Evolutionary conservation across 257 asterid genomes (phyloP), one percentile per base, ranked within the genome.

Genomic region (Ehretia macrophylla): DNA sequence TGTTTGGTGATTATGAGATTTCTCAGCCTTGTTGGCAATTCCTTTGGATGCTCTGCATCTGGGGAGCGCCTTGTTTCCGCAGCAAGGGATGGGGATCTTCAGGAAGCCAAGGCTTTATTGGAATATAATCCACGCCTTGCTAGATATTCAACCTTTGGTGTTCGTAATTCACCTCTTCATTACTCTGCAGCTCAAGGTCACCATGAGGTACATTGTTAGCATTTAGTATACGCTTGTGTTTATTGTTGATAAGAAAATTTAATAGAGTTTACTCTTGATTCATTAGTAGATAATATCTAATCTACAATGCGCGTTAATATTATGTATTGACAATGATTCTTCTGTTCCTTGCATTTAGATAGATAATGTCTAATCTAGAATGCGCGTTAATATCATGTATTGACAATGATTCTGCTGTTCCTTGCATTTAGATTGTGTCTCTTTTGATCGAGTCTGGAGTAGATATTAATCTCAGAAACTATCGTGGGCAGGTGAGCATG

Each of bases 171-270:
- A 17, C 97, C 97, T 8, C 83, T 88, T 75, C 97, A 88, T 66
- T 88, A 88, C 66, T 83, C 95, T 58, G 88, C 97, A 11, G 95
- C 97, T 53, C 95, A 88, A 69, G 95, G 97, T 49, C 97, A 89
- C 75, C 85, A 86, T 56, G 97, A 89, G 97, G 97, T 89, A 74
- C 19, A 45, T 44, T 62, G 4, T 32, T 40, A n/a, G 16, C 14
- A 18, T 50, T 5, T 38, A 4, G 52, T 23, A 14, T 50, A 17
- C 51, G 49, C 19, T 65, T 58, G 14, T 66, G 13, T 38, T 44
- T 8, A 16, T 67, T 8, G 18, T 16, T 17, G 46, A 23, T 50
- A 17, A 32, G 51, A 32, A 19, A 54, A 6, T 27, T 27, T 27
- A 18, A 17, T 19, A 16, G 60, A 47, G 20, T 63, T 55, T 63